Evolutionary conservation across 2,329 filamentous ascomycete genomes (phyloP), one percentile per base, ranked within the genome.

Genomic region (Lachnellula hyalina): DNA sequence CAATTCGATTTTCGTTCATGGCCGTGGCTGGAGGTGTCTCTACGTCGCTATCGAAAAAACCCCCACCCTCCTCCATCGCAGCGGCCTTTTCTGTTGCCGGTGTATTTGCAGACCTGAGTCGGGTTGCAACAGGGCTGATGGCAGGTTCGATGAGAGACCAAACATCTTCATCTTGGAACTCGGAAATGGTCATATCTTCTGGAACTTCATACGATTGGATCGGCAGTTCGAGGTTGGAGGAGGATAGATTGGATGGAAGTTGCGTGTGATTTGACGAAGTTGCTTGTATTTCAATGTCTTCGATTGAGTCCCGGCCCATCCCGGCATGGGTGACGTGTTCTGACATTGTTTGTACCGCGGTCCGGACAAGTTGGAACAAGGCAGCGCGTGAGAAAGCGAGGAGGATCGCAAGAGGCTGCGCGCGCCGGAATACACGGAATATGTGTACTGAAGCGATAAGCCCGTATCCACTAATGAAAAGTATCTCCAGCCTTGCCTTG

Each of bases 121-220:
- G 77, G 4, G 79, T 80, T 8, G 81, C 82, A 21, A 74, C 73
- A 6, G 75, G 74, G 65, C 81, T 84, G 59, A 86, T 76, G 23
- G 81, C 75, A 2, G 81, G 80, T 64, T 82, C 81, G 49, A 86
- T 74, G 46, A 84, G 75, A 7, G 80, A 81, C 60, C 82, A 79
- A 4, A 78, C 82, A 60, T 80, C 80, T 62, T 84, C 80, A 54
- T 79, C 63, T 14, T 65, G 58, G 25, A 65, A 55, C 51, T 61
- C 51, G 40, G 55, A 56, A 28, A 57, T 47, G 12, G 56, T 44
- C 54, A 65, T 64, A 38, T 54, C 60, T 38, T 65, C 65, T 25
- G 46, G 36, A 9, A 64, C 61, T 44, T 63, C 60, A 14, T 54
- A 55, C 5, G 53, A 19, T n/a, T 61, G 57, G 40, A 54, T 52